Conservation (phyloP, 2,329 filamentous ascomycete species). For the Fusarium tjaetaba region DNA sequence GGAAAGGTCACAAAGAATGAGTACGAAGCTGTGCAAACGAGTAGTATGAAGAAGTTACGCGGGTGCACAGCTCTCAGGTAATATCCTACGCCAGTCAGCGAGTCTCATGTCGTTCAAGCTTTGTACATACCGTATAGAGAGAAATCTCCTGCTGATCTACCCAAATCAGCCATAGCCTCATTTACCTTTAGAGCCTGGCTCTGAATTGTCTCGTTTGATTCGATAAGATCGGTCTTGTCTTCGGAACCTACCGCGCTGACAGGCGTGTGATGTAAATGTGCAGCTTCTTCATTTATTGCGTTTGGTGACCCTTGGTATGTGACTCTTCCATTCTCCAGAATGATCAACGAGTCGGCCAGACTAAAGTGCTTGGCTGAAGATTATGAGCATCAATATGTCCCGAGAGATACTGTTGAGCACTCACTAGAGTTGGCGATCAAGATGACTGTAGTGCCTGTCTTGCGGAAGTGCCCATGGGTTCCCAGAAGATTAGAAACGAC, state of each 20-base stretch:
- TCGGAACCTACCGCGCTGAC: accelerated
- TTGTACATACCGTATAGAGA: neutral
- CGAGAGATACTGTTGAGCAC: accelerated
- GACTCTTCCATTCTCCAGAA: neutral
- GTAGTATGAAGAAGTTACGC: neutral
- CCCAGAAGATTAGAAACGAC: neutral
- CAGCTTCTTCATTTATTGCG: neutral
- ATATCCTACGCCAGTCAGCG: neutral
- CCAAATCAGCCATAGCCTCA: neutral
- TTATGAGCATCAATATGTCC: neutral
- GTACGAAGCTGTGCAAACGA: neutral
- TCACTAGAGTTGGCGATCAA: neutral
- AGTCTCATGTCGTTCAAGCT: no score
- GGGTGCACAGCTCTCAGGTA: neutral
- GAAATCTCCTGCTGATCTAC: neutral
- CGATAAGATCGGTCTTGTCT: accelerated
- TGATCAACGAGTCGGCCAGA: neutral
- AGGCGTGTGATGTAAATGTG: neutral
- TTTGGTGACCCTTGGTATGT: neutral
- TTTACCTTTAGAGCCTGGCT: neutral
- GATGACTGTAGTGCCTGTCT: neutral
- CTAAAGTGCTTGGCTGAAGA: neutral
- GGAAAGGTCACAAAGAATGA: neutral
- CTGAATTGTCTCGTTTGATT: neutral
- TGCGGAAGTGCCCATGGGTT: neutral